Base-by-base conservation (phyloP, 2,329 filamentous ascomycete species). In the Venturia aucupariae region DNA sequence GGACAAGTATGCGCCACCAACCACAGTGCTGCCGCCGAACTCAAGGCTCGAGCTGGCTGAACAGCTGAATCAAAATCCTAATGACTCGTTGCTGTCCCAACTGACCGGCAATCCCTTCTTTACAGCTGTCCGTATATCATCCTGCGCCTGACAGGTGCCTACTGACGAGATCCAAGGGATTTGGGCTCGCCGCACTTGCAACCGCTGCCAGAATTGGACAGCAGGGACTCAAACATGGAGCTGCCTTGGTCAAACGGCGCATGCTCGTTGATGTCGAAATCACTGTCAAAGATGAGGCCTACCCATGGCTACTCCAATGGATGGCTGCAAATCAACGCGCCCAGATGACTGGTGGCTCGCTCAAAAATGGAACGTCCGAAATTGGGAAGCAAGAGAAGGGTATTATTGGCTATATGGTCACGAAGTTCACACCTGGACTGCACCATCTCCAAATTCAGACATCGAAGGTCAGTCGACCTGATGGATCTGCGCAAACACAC, bases 261-360 rank as follows among this genome's bases (percentile, higher is more conserved):
- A 86, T 99, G 78, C 86, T 99, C 38, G 90, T 97, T 70, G 92
- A 97, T 71, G 86, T 99, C 71, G 94, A 99, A 76, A 96, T 99
- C 75, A 93, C 90, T 75, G 90, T 91, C 73, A 90, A 93, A 71
- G 94, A 99, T 77, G 86, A 91, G 55, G 92, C 93, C 1, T 99
- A 97, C 74, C 87, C 87, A 48, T 97, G 92, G 93, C 86, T 99
- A 51, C 82, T 99, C 11, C 88, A 92, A 68, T 99, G 94, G 92
- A 89, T 99, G 74, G 92, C 92, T 7, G 84, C 90, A 64, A 90
- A 91, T 68, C 90, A 92, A 62, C 82, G 86, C 64, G 72, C 79
- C 71, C 69, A 90, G 81, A 60, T 61, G 17, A 61, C 39, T 2
- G 39, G 42, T 24, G 22, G 7, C 24, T 10, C 22, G 4, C 22